Base-by-base conservation (phyloP, 2,329 filamentous ascomycete genomes). In the Podosphaera aphanis region DNA sequence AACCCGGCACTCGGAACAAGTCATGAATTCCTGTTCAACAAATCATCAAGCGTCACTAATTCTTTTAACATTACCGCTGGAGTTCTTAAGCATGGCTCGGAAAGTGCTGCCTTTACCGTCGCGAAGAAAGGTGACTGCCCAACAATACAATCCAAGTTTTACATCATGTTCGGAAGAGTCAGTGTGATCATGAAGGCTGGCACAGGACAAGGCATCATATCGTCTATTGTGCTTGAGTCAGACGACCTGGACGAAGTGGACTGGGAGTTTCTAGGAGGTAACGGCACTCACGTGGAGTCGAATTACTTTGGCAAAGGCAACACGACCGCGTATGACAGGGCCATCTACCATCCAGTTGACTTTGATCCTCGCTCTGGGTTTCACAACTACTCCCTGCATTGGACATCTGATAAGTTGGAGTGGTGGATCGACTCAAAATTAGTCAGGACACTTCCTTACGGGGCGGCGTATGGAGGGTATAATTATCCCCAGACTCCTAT, bases 201-300 rank as follows among this genome's bases (percentile, higher is more conserved):
- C 0, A 64, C 67, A 1, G 85, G 85, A 16, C 65, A 64, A 6
- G 85, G 85, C 44, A 77, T 93, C 50, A 73, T 93, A 54, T 84
- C 77, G 56, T 76, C 81, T 50, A 77, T 92, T 56, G 86, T 93
- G 59, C 70, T 88, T 61, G 69, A 90, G 52, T 88, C 80, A 44
- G 79, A 90, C 53, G 78, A 85, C 54, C 69, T 88, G 13, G 84
- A 93, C 59, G 83, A 93, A 62, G 77, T 93, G 33, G 85, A 93
- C 57, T 88, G 81, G 73, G 83, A 90, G 58, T 81, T 83, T 57
- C 69, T 61, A 46, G 82, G 82, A 39, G 69, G 69, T 47, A 77
- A 82, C 56, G 62, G 65, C 46, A 71, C 66, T 11, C 62, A 68
- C 25, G 78, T 73, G 13, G 69, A 80, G 53, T 77, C 75, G 71